Evolutionary conservation across 116 monocot genomes (phyloP).

Genomic region (Dioscorea cayenensis): DNA sequence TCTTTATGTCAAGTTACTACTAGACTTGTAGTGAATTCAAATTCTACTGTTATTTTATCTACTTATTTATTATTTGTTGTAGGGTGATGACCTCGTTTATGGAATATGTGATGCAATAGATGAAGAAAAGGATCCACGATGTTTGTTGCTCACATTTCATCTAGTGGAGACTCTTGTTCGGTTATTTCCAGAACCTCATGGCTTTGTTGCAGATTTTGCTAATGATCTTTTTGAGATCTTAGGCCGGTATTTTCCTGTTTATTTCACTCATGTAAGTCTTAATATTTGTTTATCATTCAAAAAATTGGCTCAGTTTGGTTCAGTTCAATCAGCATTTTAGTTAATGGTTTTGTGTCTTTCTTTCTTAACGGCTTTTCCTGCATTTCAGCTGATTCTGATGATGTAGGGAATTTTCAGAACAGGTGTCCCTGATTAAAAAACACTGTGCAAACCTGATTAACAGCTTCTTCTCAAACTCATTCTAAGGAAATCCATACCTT

Average conservation of each 20-base stretch:
- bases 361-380: too few species aligned
- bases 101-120: conserved; percentile 84
- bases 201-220: conserved; percentile 32
- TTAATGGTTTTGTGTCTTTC: background rate
- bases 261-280: conserved; percentile 89
- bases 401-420: too few species aligned
- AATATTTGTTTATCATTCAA: background rate
- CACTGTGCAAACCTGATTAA: too few species aligned
- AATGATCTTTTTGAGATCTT: conserved; percentile 81
- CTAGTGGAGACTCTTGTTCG: conserved; percentile 44
- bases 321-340: background rate
- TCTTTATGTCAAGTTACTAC: too few species aligned
- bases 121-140: conserved; percentile 87
- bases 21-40: too few species aligned
- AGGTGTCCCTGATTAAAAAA: too few species aligned
- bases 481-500: too few species aligned
- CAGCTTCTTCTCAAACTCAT: too few species aligned
- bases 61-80: conserved; percentile 8
- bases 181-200: conserved; percentile 52
- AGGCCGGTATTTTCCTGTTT: conserved; percentile 88
- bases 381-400: too few species aligned
- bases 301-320: background rate
- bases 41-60: too few species aligned
- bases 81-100: conserved; percentile 71
- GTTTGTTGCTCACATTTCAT: conserved; percentile 74